A percentile compares a stretch with the other conserved stretches of the same genome.
Evolutionary conservation across 352 stramenopile species (phyloP).

Genomic region (Globisporangium viniferum): DNA sequence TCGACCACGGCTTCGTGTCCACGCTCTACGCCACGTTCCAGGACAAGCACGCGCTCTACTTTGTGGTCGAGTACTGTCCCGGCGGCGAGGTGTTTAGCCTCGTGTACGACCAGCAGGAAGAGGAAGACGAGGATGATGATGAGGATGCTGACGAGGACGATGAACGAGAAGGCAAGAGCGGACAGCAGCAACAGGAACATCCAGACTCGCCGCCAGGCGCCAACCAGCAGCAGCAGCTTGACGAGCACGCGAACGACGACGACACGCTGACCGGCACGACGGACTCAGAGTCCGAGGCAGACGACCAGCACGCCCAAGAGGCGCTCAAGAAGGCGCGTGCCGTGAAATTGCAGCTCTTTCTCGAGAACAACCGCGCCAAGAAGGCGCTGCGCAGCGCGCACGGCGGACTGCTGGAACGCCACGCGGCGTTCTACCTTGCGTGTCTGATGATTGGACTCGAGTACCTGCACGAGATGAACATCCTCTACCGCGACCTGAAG

Average conservation of each 20-base stretch:
- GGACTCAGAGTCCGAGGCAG: constrained; percentile 42
- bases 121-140: constrained; percentile 17
- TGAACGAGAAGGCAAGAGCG: constrained; percentile 18
- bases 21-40: constrained; percentile 71
- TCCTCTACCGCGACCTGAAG: constrained; percentile 87
- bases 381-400: constrained; percentile 26
- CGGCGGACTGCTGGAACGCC: constrained; percentile 82
- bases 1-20: constrained; percentile 59
- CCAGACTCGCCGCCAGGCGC: not conserved
- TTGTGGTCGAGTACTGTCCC: constrained; percentile 72
- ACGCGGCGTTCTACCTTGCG: constrained; percentile 93
- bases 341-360: constrained; percentile 19
- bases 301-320: constrained; percentile 12
- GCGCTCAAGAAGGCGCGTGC: not conserved
- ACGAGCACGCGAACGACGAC: constrained; percentile 19
- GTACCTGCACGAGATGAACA: constrained; percentile 51
- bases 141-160: constrained; percentile 19
- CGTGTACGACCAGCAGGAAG: constrained; percentile 75
- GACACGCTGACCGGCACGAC: constrained; percentile 26
- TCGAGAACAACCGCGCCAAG: constrained; percentile 44
- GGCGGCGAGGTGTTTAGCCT: constrained; percentile 87
- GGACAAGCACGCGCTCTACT: constrained; percentile 67
- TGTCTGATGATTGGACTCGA: constrained; percentile 93
- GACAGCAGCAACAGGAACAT: not conserved
- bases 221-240: constrained; percentile 16